Evolutionary conservation across 768 basidiomycete species (phyloP).

Genomic region (Tulasnella sp.): DNA sequence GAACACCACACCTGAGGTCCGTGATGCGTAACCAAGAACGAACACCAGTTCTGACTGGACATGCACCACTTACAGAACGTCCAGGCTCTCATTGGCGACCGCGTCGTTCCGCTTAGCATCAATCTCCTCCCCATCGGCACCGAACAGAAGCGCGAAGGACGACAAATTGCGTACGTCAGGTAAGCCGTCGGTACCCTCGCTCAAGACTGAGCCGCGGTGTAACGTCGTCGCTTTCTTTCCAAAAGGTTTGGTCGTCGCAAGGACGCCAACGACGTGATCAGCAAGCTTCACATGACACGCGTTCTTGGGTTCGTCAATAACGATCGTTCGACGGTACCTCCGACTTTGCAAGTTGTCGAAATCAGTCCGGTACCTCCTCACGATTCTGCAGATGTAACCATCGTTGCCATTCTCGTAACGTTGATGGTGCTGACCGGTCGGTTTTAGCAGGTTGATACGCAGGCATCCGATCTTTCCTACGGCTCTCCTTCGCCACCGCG

Average conservation of each 20-base stretch:
- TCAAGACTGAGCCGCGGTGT: not conserved
- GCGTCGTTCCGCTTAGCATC: not conserved
- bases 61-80: not conserved
- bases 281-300: not conserved
- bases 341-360: constrained; percentile 5
- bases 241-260: not conserved
- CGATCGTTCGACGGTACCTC: not conserved
- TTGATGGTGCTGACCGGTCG: not conserved
- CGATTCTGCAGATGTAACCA: not conserved
- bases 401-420: not conserved
- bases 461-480: not conserved
- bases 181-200: not conserved
- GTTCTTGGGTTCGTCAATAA: constrained; percentile 1
- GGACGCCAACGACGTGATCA: constrained; percentile 11
- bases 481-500: not conserved
- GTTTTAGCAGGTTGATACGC: not conserved
- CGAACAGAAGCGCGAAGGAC: not conserved
- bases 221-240: not conserved
- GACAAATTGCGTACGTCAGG: constrained; percentile 10
- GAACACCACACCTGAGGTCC: not conserved
- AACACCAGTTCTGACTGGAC: not conserved
- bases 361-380: not conserved
- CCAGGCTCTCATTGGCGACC: constrained; percentile 1
- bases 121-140: constrained; percentile 17
- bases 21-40: too few species aligned